Evolutionary conservation across 2,329 filamentous ascomycete species (phyloP).

Genomic region (Apiospora aurea): DNA sequence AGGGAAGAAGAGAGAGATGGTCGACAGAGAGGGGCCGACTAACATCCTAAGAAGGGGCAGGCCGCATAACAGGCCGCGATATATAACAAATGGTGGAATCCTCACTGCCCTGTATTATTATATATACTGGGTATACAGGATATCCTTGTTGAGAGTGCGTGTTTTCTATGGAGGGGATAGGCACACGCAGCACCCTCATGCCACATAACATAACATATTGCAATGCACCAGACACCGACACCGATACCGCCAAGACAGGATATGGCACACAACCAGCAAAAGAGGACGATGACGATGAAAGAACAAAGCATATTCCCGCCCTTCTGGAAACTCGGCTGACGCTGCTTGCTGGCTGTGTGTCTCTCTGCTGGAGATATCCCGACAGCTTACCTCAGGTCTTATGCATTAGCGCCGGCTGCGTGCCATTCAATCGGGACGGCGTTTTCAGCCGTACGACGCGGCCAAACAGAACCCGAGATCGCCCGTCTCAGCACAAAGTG

Average conservation of each 20-base stretch:
- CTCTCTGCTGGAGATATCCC: constrained; percentile 2
- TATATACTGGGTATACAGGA: constrained; percentile 3
- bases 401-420: constrained; percentile 20
- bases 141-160: neutral
- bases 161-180: neutral
- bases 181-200: neutral
- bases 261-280: neutral
- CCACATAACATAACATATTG: neutral
- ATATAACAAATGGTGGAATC: constrained; percentile 1
- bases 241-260: neutral
- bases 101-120: neutral
- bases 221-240: neutral
- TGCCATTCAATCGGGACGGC: constrained; percentile 19
- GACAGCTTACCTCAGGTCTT: constrained; percentile 10
- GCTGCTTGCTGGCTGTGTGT: neutral
- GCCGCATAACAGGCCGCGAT: neutral
- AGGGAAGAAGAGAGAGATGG: neutral
- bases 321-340: constrained; percentile 2
- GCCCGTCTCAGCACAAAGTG: neutral
- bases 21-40: neutral
- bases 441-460: constrained; percentile 12
- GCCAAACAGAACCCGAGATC: neutral
- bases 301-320: neutral
- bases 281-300: neutral
- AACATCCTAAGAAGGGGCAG: neutral